These are phyloP conservation scores for Elongisporangium prolatum DNA, from an alignment of 352 stramenopile genomes.

Conservation along the genomic window DNA sequence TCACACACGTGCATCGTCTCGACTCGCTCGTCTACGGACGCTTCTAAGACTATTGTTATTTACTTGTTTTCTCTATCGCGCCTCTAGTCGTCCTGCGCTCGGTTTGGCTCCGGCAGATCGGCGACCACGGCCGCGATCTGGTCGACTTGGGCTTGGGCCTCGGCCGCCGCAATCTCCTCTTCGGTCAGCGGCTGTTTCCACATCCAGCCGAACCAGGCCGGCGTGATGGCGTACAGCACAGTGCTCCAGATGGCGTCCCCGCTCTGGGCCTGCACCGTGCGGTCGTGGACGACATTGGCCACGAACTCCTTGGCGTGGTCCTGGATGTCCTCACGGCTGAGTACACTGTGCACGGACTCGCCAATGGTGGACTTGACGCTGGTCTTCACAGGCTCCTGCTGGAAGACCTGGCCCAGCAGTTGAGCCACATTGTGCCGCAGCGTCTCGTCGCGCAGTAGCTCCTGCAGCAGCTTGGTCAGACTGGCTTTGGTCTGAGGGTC, in stretches of 20 bases:
- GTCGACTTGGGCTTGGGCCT: constrained; percentile 2
- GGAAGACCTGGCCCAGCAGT: constrained; percentile 61
- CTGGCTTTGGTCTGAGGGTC: constrained; percentile 45
- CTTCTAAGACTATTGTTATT: constrained; percentile 35
- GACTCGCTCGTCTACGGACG: constrained; percentile 73
- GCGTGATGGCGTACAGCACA: constrained; percentile 76
- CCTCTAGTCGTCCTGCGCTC: constrained; percentile 10
- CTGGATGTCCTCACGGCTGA: constrained; percentile 71
- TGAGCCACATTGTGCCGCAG: constrained; percentile 50
- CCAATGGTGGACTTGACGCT: constrained; percentile 48
- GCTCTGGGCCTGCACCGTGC: constrained; percentile 74
- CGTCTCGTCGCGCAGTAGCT: constrained; percentile 56
- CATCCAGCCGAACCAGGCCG: constrained; percentile 71
- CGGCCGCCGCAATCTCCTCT: constrained; percentile 22
- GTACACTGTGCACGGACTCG: constrained; percentile 69
- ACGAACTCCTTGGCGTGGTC: constrained; percentile 85
- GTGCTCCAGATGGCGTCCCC: constrained; percentile 78
- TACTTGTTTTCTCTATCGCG: constrained; percentile 6
- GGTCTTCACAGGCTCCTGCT: constrained; percentile 61
- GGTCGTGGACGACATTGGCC: constrained; percentile 68
- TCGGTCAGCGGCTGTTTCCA: constrained; percentile 33
- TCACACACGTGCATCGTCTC: constrained; percentile 66
- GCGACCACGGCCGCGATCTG: constrained; percentile 27
- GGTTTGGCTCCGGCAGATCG: constrained; percentile 18
- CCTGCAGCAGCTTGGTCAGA: constrained; percentile 50